These are phyloP conservation scores for Tetracladium setigerum DNA, from an alignment of 495 filamentous ascomycete species.

Conservation along the genomic window DNA sequence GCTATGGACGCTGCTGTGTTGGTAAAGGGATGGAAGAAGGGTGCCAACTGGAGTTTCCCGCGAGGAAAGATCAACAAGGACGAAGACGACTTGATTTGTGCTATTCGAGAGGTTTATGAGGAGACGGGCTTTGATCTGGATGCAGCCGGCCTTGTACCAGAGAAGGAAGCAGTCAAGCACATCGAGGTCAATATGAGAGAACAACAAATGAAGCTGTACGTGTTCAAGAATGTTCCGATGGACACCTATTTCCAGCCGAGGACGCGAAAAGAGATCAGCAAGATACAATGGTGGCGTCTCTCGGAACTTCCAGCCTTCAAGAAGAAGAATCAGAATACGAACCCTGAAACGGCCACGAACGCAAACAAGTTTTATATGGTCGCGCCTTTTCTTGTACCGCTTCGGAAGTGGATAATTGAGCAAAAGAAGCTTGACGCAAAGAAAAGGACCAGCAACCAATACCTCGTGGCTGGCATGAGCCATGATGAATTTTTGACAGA, in stretches of 20 bases:
- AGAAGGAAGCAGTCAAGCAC: constrained; percentile 59
- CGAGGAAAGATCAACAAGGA: constrained; percentile 96
- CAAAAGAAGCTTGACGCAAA: constrained; percentile 62
- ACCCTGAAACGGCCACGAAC: constrained; percentile 43
- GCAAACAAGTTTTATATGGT: constrained; percentile 97
- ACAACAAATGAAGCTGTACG: constrained; percentile 85
- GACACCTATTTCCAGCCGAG: constrained; percentile 81
- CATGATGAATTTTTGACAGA: constrained; percentile 20
- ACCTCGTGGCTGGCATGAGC: constrained; percentile 13
- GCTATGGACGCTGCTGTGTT: constrained; percentile 85
- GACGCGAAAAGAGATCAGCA: constrained; percentile 95
- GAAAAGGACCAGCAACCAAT: constrained; percentile 24
- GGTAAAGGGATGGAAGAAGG: constrained; percentile 97
- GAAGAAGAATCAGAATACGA: constrained; percentile 47
- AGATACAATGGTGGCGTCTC: constrained; percentile 86
- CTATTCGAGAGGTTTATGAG: constrained; percentile 87
- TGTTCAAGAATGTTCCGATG: constrained; percentile 79
- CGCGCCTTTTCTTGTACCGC: constrained; percentile 74
- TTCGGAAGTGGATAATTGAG: constrained; percentile 86
- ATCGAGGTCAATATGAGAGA: constrained; percentile 85
- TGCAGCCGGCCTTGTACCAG: constrained; percentile 62
- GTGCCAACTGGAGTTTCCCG: constrained; percentile 92
- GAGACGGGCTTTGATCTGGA: constrained; percentile 87
- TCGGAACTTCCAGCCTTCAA: constrained; percentile 80
- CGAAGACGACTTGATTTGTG: constrained; percentile 86